A percentile compares a stretch with the other conserved stretches of the same genome.
Evolutionary conservation across 1,284 basidiomycete species (phyloP).

Genomic region (Somion occarium): DNA sequence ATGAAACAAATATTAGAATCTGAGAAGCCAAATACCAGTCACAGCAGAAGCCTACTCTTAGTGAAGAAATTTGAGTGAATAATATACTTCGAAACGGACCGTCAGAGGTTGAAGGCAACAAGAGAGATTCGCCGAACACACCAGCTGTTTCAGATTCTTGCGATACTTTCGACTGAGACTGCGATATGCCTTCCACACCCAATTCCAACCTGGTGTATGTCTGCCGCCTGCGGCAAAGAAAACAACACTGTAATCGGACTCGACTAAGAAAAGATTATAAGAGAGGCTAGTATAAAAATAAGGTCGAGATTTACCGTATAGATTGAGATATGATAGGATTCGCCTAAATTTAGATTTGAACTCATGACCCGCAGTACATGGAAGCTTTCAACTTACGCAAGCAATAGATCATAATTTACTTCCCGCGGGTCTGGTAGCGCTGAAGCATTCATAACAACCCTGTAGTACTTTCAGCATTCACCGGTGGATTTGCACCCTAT

Average conservation of each 20-base stretch:
- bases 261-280: conserved; percentile 45
- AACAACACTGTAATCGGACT: conserved; percentile 82
- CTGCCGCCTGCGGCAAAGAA: conserved; percentile 80
- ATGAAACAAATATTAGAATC: conserved; percentile 4
- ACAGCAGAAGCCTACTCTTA: conserved; percentile 53
- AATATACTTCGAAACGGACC: conserved; percentile 51
- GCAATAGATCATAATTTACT: conserved; percentile 73
- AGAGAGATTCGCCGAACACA: conserved; percentile 28
- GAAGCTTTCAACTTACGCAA: conserved; percentile 50
- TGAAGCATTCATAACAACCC: conserved; percentile 79
- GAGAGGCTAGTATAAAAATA: not conserved
- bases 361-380: conserved; percentile 1
- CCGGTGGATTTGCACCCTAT: conserved; percentile 2
- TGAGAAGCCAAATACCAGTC: not conserved
- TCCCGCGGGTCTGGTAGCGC: conserved; percentile 74
- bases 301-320: conserved; percentile 56
- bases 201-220: conserved; percentile 79
- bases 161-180: conserved; percentile 79
- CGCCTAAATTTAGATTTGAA: conserved; percentile 37
- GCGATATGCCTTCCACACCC: conserved; percentile 87
- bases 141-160: conserved; percentile 81
- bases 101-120: conserved; percentile 1
- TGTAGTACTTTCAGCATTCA: conserved; percentile 22
- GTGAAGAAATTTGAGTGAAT: conserved; percentile 86
- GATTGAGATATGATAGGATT: conserved; percentile 70